Base-by-base conservation (phyloP, 148 eudicot genomes). In the Beta vulgaris region DNA sequence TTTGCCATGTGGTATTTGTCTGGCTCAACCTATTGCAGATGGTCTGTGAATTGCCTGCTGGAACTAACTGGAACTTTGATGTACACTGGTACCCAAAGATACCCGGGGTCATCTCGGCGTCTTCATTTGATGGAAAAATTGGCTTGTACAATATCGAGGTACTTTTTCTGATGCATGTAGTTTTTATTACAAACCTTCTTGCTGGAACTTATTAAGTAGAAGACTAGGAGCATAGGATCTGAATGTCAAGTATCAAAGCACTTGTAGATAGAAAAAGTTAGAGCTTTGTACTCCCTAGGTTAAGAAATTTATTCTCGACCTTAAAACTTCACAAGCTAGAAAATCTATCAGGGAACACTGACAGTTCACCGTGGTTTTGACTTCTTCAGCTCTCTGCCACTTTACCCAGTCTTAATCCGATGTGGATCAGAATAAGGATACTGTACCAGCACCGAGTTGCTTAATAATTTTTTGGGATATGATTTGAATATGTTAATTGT, bases 71-170 rank as follows among this genome's bases (percentile, higher is more conserved):
- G 96, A 92, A 92, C 75, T 95, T 95, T 79, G 99, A 92, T 63
- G 87, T 95, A 26, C 97, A 95, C 78, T 95, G 99, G 99, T 95
- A 95, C 80, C 85, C 96, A 0, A 95, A 89, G 82, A 86, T 90
- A 72, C 97, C 96, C 6, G 99, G 99, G 74, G 83, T 95, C 78
- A 92, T 95, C 67, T 95, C 99, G 77, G 97, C 99, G 64, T 95
- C 99, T 58, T 95, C 99, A 40, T 95, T 89, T 87, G 97, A 95
- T 82, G 99, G 99, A 63, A 92, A 90, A 83, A 86, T 95, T 77
- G 94, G 94, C 39, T 51, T 95, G 49, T 92, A 95, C 74, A 95
- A 95, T 75, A 85, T 92, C 36, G 99, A 92, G 99, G 99, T 92
- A 77, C 66, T 68, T 78, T 40, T 49, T 76, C 62, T 71, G 48